Conservation (phyloP, 2,329 filamentous ascomycete species). For the Verticillium alfalfae region DNA sequence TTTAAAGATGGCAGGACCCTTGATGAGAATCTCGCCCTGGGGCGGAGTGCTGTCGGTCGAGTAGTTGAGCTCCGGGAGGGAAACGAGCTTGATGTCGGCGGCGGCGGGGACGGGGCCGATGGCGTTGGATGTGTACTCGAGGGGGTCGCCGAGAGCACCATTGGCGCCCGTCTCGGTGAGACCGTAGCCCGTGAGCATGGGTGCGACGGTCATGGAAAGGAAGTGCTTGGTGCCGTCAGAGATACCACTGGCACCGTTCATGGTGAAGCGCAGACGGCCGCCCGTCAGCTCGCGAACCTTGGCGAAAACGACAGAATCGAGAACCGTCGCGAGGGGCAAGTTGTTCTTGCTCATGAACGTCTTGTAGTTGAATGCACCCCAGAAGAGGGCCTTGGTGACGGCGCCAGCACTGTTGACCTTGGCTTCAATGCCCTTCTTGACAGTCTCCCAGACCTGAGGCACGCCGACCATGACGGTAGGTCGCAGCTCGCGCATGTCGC, state of each 20-base stretch:
- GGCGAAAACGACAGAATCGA: slow-evolving; percentile 84
- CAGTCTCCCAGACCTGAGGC: slow-evolving; percentile 93
- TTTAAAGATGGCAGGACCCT: slow-evolving; percentile 67
- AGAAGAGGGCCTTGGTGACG: slow-evolving; percentile 75
- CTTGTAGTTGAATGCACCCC: slow-evolving; percentile 57
- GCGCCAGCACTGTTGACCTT: slow-evolving; percentile 69
- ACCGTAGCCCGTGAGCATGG: slow-evolving; percentile 92
- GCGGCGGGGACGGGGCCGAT: slow-evolving; percentile 74
- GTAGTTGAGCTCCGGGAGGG: slow-evolving; percentile 86
- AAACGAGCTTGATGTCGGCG: slow-evolving; percentile 86
- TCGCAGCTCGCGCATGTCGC: slow-evolving; percentile 87
- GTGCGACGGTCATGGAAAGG: slow-evolving; percentile 84
- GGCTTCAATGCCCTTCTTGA: slow-evolving; percentile 86
- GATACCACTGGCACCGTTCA: slow-evolving; percentile 92
- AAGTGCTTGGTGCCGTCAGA: slow-evolving; percentile 84
- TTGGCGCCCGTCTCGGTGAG: slow-evolving; percentile 89
- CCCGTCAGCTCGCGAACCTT: slow-evolving; percentile 89
- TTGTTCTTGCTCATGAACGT: slow-evolving; percentile 50
- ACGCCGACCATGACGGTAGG: slow-evolving; percentile 92
- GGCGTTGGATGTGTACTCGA: slow-evolving; percentile 73
- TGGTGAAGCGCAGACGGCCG: slow-evolving; percentile 78
- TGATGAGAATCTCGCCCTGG: slow-evolving; percentile 90
- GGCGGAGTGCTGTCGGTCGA: slow-evolving; percentile 66
- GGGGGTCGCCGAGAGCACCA: slow-evolving; percentile 74
- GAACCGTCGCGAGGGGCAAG: slow-evolving; percentile 60